phyloP scores from a whole-genome alignment of 2,329 filamentous ascomycete genomes.

The Fusarium nodosum region DNA sequence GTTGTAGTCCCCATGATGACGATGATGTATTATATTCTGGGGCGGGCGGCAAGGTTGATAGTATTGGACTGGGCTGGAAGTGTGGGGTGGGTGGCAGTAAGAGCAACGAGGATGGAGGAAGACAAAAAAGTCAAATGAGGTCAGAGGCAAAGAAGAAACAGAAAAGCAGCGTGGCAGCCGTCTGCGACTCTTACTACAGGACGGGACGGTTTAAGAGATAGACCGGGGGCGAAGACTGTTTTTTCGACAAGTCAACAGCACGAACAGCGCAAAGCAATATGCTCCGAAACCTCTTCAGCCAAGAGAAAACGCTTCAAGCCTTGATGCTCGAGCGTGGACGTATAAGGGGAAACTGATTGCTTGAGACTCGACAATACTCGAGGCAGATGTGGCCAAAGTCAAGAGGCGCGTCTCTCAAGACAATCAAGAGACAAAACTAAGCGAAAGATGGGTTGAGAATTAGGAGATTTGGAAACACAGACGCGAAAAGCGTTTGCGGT shows the following conservation, averaged over 20 bases:
- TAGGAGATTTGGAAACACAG: slow-evolving; percentile 33
- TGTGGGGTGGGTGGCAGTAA: slow-evolving; percentile 50
- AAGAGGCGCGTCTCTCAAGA: slow-evolving; percentile 30
- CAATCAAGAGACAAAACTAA: slow-evolving; percentile 28
- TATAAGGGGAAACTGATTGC: slow-evolving; percentile 11
- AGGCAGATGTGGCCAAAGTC: slow-evolving; percentile 20
- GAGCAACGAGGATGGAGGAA: slow-evolving; percentile 47
- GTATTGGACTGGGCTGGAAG: slow-evolving; percentile 43
- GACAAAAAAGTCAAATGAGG: slow-evolving; percentile 57
- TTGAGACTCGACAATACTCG: slow-evolving; percentile 32
- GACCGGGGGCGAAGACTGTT: slow-evolving; percentile 43
- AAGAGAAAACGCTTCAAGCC: slow-evolving; percentile 12
- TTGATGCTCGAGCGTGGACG: slow-evolving; percentile 24
- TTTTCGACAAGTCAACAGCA: slow-evolving; percentile 42
- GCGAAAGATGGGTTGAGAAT: slow-evolving; percentile 32
- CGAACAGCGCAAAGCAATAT: slow-evolving; percentile 35
- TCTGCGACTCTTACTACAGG: slow-evolving; percentile 45
- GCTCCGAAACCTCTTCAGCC: slow-evolving; percentile 25
- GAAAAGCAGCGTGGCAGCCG: slow-evolving; percentile 44
- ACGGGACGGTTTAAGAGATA: slow-evolving; percentile 38
- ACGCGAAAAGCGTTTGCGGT: slow-evolving; percentile 37
- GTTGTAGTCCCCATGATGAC: slow-evolving; percentile 63
- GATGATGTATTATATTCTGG: slow-evolving; percentile 61
- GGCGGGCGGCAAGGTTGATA: slow-evolving; percentile 48
- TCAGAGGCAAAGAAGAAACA: slow-evolving; percentile 54